Evolutionary conservation across 345 rosid species (phyloP), one percentile per base, ranked within the genome.

Genomic region (Populus nigra): DNA sequence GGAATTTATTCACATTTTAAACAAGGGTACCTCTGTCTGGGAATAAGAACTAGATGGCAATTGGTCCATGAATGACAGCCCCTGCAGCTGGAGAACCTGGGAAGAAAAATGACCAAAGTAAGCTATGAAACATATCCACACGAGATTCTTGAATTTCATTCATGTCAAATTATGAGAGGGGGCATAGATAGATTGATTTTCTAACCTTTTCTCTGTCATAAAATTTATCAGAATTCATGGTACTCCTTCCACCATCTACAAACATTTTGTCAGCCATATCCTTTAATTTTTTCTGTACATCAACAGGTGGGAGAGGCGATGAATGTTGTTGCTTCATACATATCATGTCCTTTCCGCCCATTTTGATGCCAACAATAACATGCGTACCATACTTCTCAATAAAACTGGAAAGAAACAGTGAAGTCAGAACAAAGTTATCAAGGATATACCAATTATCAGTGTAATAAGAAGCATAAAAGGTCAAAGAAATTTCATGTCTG

Each of bases 341-440:
- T 71, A 82, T 35, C 29, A 72, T 61, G 20, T 82, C 85, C 43
- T 75, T 82, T 68, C 85, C 85, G 1, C 85, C 85, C 82, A 82
- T 82, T 75, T 82, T 82, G 65, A 82, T 81, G 20, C 85, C 85
- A 31, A 75, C 79, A 39, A 82, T 65, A 33, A 71, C 70, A 13
- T 82, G 85, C 4, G 85, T 82, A 8, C 85, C 85, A 75, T 82
- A 82, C 53, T 78, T 82, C 55, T 82, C 85, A n/a, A 82, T 78
- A 47, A 82, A 82, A 23, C 85, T 82, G 81, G 47, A 71, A 31
- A 59, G 8, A 5, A 53, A 47, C 25, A n/a, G n/a, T 6, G 39
- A 75, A 79, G 66, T 36, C 20, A 2, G 27, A 41, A 9, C 3
- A 36, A 23, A 1, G 18, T 1, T 53, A 8, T 53, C 25, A 53